These are phyloP conservation scores for Saccharomyces hybrid DNA, from an alignment of 1,139 yeast genomes.

Conservation along the genomic window DNA sequence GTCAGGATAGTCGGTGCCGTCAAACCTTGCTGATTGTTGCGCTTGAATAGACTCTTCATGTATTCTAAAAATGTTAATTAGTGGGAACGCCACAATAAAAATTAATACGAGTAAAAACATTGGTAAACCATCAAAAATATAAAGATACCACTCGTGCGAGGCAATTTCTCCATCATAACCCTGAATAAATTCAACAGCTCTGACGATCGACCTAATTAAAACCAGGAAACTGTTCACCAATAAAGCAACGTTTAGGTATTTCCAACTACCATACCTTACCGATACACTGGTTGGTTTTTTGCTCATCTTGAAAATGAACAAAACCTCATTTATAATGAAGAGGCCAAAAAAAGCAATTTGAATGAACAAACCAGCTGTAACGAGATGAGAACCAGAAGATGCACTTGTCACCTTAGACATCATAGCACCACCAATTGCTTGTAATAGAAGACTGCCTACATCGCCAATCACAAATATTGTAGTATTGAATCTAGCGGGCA, in stretches of 20 bases:
- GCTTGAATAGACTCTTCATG: constrained; percentile 14
- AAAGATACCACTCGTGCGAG: constrained; percentile 35
- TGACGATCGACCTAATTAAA: constrained; percentile 36
- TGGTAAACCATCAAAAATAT: constrained; percentile 33
- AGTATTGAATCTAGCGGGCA: constrained; percentile 34
- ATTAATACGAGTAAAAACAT: constrained; percentile 17
- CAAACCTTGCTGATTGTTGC: constrained; percentile 5
- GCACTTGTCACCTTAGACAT: constrained; percentile 21
- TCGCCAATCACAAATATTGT: constrained; percentile 40
- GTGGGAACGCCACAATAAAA: constrained; percentile 4
- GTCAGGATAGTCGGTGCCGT: background rate
- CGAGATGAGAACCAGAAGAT: constrained; percentile 24
- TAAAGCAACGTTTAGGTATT: constrained; percentile 20
- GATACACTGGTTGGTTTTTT: constrained; percentile 1
- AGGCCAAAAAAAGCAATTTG: constrained; percentile 36
- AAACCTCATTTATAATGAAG: constrained; percentile 28
- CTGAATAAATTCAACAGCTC: constrained; percentile 36
- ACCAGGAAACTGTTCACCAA: constrained; percentile 32
- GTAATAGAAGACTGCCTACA: constrained; percentile 36
- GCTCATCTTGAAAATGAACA: constrained; percentile 15
- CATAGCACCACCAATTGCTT: constrained; percentile 40
- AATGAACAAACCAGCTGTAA: constrained; percentile 32
- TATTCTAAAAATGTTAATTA: constrained; percentile 11
- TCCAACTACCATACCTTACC: constrained; percentile 12
- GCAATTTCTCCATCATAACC: constrained; percentile 35